Evolutionary conservation across 2,329 filamentous ascomycete genomes (phyloP), one percentile per base, ranked within the genome.

Genomic region (Pyrenophora graminea): DNA sequence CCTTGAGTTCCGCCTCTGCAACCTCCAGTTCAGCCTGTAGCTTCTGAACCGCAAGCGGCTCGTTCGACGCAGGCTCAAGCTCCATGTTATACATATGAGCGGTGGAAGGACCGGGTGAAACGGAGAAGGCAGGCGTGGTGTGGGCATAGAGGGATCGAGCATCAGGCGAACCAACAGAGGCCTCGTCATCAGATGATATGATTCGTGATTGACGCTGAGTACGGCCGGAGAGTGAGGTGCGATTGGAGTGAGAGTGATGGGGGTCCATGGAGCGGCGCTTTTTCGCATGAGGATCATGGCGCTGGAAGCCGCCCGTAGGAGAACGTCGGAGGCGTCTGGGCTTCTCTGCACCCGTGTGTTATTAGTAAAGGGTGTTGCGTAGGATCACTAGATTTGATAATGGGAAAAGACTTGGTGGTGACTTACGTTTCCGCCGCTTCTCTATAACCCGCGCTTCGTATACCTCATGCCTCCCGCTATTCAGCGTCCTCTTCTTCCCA

Each of bases 1-100:
- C 53, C 37, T 58, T 61, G 15, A 71, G 59, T 49, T 71, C 68
- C 6, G 68, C 68, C 43, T 72, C 67, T 2, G 67, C 68, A n/a
- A 66, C 49, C 27, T 70, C 64, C 7, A 71, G 36, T 41, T 71
- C 62, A 7, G 63, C 63, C 45, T 68, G 58, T 1, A 71, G 48
- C 41, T 61, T 59, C 50, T 65, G 61, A 1, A 64, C 61, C 5
- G 57, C 59, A 13, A 68, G 48, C 13, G 63, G 54, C 44, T 64
- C 55, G 8, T 49, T 53, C 15, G 59, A 61, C 3, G 47, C 39
- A 6, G 53, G 41, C 12, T 56, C 44, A 4, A 45, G 31, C 17
- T 56, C 43, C 12, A 37, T 25, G 3, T 50, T 44, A 17, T 38
- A 50, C 10, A 53, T 36, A 25, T 39, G 43, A 17, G 45, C 42